phyloP scores from a whole-genome alignment of 164 flowering plant species.

The Chloranthus sessilifolius region DNA sequence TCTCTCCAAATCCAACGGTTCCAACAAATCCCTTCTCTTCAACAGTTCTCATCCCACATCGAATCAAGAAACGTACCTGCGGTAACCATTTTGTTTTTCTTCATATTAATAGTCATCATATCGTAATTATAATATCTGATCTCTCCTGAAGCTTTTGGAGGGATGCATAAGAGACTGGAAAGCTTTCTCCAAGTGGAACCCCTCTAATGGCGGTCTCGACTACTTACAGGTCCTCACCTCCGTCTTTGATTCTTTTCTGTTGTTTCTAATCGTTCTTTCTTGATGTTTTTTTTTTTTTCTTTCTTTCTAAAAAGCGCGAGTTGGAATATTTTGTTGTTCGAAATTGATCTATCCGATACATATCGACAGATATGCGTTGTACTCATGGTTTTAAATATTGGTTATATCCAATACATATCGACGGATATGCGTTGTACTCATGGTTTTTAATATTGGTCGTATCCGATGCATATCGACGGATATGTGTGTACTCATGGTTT shows the following conservation, averaged over 20 bases:
- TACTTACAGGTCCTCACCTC: slow-evolving; percentile 54
- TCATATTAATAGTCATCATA: background rate
- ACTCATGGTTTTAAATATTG: too few species aligned
- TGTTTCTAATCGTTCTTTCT: background rate
- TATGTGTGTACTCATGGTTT: too few species aligned
- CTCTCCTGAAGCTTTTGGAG: slow-evolving; percentile 42
- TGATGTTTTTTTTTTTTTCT: background rate
- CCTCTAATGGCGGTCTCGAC: slow-evolving; percentile 72
- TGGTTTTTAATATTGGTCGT: too few species aligned
- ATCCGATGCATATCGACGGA: too few species aligned
- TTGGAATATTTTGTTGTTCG: too few species aligned
- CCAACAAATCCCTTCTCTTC: slow-evolving; percentile 37
- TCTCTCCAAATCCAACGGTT: slow-evolving; percentile 25
- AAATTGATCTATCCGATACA: too few species aligned
- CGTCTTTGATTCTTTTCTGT: background rate
- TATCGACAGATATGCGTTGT: too few species aligned
- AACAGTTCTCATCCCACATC: slow-evolving; percentile 49
- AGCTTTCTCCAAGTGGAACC: slow-evolving; percentile 69
- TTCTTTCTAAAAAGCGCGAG: background rate
- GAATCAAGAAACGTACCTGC: slow-evolving; percentile 74
- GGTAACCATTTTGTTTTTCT: slow-evolving; percentile 26
- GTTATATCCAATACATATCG: too few species aligned
- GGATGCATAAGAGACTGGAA: slow-evolving; percentile 68
- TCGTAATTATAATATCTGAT: background rate
- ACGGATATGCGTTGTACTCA: too few species aligned